These are phyloP conservation scores for Mycena vitilis DNA, from an alignment of 768 basidiomycete species.

Conservation along the genomic window DNA sequence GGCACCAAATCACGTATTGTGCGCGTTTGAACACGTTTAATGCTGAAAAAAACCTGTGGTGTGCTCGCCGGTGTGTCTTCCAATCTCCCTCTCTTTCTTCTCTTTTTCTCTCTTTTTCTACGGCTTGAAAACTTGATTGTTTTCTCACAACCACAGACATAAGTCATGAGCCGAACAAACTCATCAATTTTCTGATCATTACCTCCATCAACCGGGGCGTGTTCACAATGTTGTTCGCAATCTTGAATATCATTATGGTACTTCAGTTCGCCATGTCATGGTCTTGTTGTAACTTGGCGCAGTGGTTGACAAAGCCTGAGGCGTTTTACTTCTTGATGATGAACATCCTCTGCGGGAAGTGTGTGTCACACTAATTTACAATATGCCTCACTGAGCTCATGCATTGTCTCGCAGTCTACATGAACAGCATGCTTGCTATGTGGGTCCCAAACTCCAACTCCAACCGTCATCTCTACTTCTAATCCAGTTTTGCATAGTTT, in stretches of 20 bases:
- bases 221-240: conserved; percentile 4
- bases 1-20: too few species aligned
- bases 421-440: conserved; percentile 30
- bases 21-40: too few species aligned
- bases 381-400: neutral
- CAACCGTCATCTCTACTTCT: neutral
- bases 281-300: neutral
- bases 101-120: too few species aligned
- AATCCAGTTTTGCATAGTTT: neutral
- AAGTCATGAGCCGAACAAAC: too few species aligned
- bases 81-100: too few species aligned
- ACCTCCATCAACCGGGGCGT: conserved; percentile 11
- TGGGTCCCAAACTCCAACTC: conserved; percentile 1
- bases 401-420: conserved; percentile 5
- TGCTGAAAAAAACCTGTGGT: too few species aligned
- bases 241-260: conserved; percentile 2
- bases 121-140: too few species aligned
- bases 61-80: too few species aligned
- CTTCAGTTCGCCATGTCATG: neutral
- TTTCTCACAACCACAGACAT: too few species aligned
- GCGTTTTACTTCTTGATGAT: conserved; percentile 2
- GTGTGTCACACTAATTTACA: neutral
- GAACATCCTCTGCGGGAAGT: neutral
- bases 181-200: conserved; percentile 20
- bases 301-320: neutral